Conservation (phyloP, 2,329 filamentous ascomycete species). For the Paraphoma chrysanthemicola region DNA sequence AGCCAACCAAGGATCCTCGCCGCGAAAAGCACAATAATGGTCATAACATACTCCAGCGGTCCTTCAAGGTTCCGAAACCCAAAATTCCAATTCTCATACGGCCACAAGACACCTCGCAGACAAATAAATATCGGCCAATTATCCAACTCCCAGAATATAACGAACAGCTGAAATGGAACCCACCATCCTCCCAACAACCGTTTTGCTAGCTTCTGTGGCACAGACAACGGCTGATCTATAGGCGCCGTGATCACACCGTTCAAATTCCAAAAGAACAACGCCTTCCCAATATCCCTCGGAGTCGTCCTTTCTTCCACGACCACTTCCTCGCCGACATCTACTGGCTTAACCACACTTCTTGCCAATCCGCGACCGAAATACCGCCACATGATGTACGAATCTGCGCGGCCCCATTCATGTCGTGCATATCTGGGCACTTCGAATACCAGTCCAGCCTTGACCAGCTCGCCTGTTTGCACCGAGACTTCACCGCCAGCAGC, state of each 20-base stretch:
- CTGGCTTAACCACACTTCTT: constrained; percentile 4
- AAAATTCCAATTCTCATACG: background rate
- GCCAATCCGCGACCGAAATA: background rate
- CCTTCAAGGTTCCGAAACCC: background rate
- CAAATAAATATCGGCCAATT: constrained; percentile 38
- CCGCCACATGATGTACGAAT: background rate
- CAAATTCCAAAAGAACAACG: constrained; percentile 59
- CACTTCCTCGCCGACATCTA: constrained; percentile 38
- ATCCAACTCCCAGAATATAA: constrained; percentile 39
- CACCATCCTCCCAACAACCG: constrained; percentile 16
- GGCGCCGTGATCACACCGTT: constrained; percentile 46
- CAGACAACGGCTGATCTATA: background rate
- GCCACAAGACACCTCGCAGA: constrained; percentile 1
- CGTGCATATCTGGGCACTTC: constrained; percentile 46
- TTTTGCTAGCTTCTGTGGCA: constrained; percentile 1
- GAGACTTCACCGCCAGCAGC: constrained; percentile 10
- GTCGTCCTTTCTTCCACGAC: constrained; percentile 58
- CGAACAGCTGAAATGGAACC: constrained; percentile 30
- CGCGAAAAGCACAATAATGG: constrained; percentile 5
- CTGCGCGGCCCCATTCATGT: constrained; percentile 58
- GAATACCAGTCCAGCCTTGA: constrained; percentile 29
- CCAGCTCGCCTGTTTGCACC: background rate
- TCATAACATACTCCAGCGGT: constrained; percentile 4
- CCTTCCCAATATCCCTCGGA: constrained; percentile 55
- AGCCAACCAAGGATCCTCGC: constrained; percentile 1